A percentile compares a stretch with the other conserved stretches of the same genome.
Evolutionary conservation across 495 filamentous ascomycete genomes (phyloP).

Genomic region (Penicillium maclennaniae): DNA sequence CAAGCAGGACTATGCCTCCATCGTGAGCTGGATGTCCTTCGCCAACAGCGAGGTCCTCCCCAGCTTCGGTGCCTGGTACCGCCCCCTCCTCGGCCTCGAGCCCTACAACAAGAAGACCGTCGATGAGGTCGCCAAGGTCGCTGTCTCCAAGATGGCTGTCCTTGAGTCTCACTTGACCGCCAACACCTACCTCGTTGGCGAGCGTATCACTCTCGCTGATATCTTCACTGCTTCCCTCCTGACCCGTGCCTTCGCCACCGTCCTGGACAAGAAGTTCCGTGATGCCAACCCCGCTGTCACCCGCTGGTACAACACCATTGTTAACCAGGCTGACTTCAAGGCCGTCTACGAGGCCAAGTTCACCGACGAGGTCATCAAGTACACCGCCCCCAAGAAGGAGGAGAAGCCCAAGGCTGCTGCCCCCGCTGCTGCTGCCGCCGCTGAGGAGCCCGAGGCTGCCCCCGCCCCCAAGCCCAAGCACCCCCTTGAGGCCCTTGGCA

Average conservation of each 20-base stretch:
- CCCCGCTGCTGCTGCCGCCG: constrained; percentile 50
- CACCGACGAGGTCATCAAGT: constrained; percentile 81
- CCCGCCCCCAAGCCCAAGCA: constrained; percentile 90
- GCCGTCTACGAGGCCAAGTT: constrained; percentile 67
- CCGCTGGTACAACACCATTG: constrained; percentile 91
- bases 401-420: constrained; percentile 61
- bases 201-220: constrained; percentile 96
- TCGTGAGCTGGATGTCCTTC: constrained; percentile 95
- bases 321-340: constrained; percentile 86
- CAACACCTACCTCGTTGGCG: constrained; percentile 96
- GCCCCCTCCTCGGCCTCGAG: constrained; percentile 76
- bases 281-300: constrained; percentile 73
- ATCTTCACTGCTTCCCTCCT: constrained; percentile 75
- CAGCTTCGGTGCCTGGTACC: constrained; percentile 76
- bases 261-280: constrained; percentile 43
- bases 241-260: constrained; percentile 27
- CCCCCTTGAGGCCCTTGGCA: constrained; percentile 81
- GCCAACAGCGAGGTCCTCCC: constrained; percentile 81
- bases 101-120: constrained; percentile 97
- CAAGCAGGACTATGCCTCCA: constrained; percentile 99
- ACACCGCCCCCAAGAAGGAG: constrained; percentile 88
- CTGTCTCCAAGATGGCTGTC: constrained; percentile 62
- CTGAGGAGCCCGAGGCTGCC: constrained; percentile 62
- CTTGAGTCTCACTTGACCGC: constrained; percentile 82
- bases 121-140: constrained; percentile 67